A percentile compares a stretch with the other conserved stretches of the same genome.
These are phyloP conservation scores for Rhodosporidiobolus odoratus DNA, from an alignment of 768 basidiomycete species.

Conservation along the genomic window DNA sequence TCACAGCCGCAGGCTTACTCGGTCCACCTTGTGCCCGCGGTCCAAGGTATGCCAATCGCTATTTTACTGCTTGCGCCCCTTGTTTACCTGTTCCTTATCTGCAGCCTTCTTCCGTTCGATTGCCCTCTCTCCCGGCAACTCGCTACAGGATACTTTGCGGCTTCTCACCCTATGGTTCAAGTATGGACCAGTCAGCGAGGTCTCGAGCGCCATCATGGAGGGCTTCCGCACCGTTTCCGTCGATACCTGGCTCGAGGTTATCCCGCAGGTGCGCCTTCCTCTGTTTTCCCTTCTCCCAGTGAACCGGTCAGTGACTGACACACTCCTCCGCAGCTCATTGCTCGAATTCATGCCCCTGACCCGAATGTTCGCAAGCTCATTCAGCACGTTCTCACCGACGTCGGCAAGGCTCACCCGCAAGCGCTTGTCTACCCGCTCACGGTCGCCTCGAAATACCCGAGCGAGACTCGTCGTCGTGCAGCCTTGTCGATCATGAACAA, in stretches of 20 bases:
- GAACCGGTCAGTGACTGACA: not conserved
- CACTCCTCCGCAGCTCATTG: slow-evolving; percentile 70
- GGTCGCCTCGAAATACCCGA: slow-evolving; percentile 94
- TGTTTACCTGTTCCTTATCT: not conserved
- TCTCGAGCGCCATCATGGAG: slow-evolving; percentile 77
- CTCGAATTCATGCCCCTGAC: slow-evolving; percentile 92
- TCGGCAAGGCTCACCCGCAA: slow-evolving; percentile 95
- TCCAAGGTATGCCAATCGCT: slow-evolving; percentile 60
- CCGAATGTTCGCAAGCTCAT: slow-evolving; percentile 80
- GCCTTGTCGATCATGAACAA: slow-evolving; percentile 81
- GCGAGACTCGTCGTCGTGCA: slow-evolving; percentile 68
- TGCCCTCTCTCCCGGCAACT: slow-evolving; percentile 77
- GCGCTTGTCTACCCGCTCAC: slow-evolving; percentile 88
- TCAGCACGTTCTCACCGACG: slow-evolving; percentile 76
- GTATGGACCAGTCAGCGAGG: slow-evolving; percentile 81
- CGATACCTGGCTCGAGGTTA: slow-evolving; percentile 97
- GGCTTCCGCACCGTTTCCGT: slow-evolving; percentile 87
- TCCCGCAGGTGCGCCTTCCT: slow-evolving; percentile 70
- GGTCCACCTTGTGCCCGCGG: slow-evolving; percentile 81
- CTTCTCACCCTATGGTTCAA: slow-evolving; percentile 97
- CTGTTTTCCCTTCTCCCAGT: not conserved
- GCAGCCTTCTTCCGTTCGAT: slow-evolving; percentile 82
- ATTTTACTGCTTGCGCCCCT: no score
- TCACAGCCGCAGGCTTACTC: slow-evolving; percentile 62
- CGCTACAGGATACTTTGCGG: slow-evolving; percentile 88